phyloP scores from a whole-genome alignment of 306 rosid genomes.

The Luffa acutangula region DNA sequence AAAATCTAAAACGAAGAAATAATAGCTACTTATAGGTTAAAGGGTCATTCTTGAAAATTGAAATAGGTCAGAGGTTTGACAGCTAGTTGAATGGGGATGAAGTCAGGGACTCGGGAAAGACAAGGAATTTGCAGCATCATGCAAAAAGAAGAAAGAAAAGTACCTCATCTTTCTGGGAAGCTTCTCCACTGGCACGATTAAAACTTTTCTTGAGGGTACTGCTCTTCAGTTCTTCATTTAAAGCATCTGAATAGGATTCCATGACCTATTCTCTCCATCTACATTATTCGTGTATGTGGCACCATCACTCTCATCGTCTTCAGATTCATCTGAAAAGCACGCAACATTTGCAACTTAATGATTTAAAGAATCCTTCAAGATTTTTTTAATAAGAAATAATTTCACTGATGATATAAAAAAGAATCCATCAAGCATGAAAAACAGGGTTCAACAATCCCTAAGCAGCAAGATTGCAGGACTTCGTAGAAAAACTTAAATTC shows the following conservation, averaged over 20 bases:
- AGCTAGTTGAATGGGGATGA: not conserved
- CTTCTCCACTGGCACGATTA: conserved; percentile 64
- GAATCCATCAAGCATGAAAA: not conserved
- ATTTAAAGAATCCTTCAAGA: not conserved
- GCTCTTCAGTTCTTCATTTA: conserved; percentile 57
- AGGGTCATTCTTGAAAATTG: not conserved
- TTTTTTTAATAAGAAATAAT: not conserved
- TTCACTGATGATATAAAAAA: not conserved
- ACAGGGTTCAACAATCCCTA: not conserved
- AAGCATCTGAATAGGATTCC: conserved; percentile 63
- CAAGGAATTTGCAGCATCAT: not conserved
- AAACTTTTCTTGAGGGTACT: conserved; percentile 74
- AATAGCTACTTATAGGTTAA: not conserved
- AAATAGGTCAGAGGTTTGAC: not conserved
- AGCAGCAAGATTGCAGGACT: not conserved
- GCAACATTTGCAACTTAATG: not conserved
- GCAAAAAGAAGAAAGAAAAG: not conserved
- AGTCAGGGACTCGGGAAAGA: not conserved
- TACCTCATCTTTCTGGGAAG: conserved; percentile 66
- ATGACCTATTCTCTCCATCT: conserved; percentile 35
- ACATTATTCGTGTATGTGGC: conserved; percentile 27
- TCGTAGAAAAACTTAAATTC: no score
- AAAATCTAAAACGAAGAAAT: not conserved
- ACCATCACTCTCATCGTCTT: conserved; percentile 39
- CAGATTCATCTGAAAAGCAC: conserved; percentile 50